phyloP scores from a whole-genome alignment of 306 rosid genomes.

The Delonix regia region DNA sequence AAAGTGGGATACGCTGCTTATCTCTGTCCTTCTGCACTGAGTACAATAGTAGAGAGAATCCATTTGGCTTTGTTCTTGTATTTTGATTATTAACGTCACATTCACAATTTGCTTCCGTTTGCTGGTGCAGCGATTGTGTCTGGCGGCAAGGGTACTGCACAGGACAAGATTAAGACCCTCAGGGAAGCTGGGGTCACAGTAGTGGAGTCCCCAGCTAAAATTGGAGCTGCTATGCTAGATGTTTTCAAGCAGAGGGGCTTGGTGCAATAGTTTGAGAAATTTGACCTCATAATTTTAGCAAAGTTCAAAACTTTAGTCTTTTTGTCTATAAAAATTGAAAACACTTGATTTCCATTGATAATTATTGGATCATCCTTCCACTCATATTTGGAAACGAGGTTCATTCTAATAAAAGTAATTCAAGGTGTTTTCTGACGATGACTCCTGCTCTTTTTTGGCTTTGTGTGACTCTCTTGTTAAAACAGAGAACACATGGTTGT shows the following conservation, averaged over 20 bases:
- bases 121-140: slow-evolving; percentile 90
- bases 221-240: slow-evolving; percentile 83
- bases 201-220: slow-evolving; percentile 97
- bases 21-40: too few species aligned
- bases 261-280: slow-evolving; percentile 51
- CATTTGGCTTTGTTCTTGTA: neutral
- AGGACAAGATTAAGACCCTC: slow-evolving; percentile 86
- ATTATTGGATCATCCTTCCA: slow-evolving; percentile 27
- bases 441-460: neutral
- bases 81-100: neutral
- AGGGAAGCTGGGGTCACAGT: slow-evolving; percentile 94
- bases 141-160: slow-evolving; percentile 99
- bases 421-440: slow-evolving; percentile 38
- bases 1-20: too few species aligned
- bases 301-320: slow-evolving; percentile 34
- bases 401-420: slow-evolving; percentile 42
- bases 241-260: slow-evolving; percentile 95
- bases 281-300: slow-evolving; percentile 8
- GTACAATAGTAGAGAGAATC: too few species aligned
- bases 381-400: slow-evolving; percentile 22
- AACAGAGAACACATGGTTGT: neutral
- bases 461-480: slow-evolving; percentile 32
- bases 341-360: slow-evolving; percentile 42
- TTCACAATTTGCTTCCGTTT: slow-evolving; percentile 31
- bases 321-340: slow-evolving; percentile 13